Evolutionary conservation across 257 asterid species (phyloP).

Genomic region (Nicotiana benthamiana): DNA sequence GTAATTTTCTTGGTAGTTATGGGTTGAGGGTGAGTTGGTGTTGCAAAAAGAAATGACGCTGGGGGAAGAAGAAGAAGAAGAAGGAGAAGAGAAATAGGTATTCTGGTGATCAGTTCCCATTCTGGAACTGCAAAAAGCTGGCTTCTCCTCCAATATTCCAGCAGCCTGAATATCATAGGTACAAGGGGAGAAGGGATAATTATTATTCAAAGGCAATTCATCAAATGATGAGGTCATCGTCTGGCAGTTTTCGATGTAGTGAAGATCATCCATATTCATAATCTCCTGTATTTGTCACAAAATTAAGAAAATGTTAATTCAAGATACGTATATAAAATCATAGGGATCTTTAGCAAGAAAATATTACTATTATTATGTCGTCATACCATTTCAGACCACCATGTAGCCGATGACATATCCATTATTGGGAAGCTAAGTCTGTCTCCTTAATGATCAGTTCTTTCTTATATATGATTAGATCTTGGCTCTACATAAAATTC

Average conservation of each 20-base stretch:
- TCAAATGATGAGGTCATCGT: background rate
- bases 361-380: background rate
- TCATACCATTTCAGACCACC: conserved; percentile 17
- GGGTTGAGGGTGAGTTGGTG: background rate
- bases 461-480: background rate
- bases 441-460: background rate
- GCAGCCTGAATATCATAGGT: background rate
- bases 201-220: background rate
- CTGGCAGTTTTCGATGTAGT: background rate
- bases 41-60: background rate
- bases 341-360: background rate
- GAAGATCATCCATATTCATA: background rate
- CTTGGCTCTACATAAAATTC: background rate
- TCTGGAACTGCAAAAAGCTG: background rate
- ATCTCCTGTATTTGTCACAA: background rate
- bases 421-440: background rate
- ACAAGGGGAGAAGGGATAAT: background rate
- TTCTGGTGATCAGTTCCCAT: background rate
- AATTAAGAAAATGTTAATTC: background rate
- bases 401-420: conserved; percentile 7
- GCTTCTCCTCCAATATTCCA: background rate
- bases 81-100: background rate
- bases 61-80: background rate
- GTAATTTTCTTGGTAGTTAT: background rate
- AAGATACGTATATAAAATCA: background rate